phyloP scores from a whole-genome alignment of 2,329 filamentous ascomycete genomes.

The Penicillium brasilianum region DNA sequence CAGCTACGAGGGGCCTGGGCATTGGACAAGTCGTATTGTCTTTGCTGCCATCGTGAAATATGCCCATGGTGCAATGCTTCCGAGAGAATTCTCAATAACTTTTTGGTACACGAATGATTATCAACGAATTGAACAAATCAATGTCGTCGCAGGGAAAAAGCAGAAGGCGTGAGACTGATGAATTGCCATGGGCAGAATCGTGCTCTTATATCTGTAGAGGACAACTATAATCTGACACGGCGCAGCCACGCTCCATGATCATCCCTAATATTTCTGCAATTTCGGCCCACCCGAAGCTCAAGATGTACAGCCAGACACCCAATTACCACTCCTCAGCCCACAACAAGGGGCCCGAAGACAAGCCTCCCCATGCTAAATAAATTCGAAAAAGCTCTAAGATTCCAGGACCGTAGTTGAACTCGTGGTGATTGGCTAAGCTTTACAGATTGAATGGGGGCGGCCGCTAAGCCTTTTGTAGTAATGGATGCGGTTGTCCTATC shows the following conservation, averaged over 20 bases:
- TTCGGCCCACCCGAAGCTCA: not conserved
- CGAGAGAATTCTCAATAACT: not conserved
- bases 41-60: conserved; percentile 1
- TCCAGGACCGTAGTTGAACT: not conserved
- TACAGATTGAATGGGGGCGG: not conserved
- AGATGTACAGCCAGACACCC: not conserved
- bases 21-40: conserved; percentile 16
- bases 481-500: conserved; percentile 2
- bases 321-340: conserved; percentile 2
- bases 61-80: conserved; percentile 4
- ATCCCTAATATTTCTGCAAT: not conserved
- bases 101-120: not conserved
- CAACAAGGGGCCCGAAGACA: not conserved
- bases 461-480: conserved; percentile 18
- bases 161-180: not conserved
- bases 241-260: conserved; percentile 1
- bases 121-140: not conserved
- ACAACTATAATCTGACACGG: not conserved
- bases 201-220: not conserved
- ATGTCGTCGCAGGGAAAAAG: not conserved
- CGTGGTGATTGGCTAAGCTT: not conserved
- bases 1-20: conserved; percentile 14
- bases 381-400: conserved; percentile 9
- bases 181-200: no score
- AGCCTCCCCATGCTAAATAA: not conserved